A percentile compares a stretch with the other conserved stretches of the same genome.
phyloP scores from a whole-genome alignment of 2,329 filamentous ascomycete genomes.

The Verticillium dahliae region DNA sequence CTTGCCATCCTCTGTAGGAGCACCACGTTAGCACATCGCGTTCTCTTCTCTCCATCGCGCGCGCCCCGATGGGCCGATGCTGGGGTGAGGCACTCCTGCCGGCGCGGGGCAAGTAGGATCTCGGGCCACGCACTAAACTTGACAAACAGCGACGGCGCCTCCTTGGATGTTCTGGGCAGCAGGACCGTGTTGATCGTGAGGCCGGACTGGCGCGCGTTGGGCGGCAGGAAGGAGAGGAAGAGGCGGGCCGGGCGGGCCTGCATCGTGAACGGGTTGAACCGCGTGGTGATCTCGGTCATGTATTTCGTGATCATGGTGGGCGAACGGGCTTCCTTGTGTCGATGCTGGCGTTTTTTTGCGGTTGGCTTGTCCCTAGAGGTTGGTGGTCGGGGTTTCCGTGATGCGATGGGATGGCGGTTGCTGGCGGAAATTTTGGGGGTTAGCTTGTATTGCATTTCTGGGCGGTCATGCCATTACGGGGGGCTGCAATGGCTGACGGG shows the following conservation, averaged over 20 bases:
- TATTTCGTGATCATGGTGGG: constrained; percentile 74
- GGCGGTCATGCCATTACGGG: background rate
- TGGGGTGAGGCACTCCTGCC: too few relatives aligned
- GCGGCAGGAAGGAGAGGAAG: constrained; percentile 79
- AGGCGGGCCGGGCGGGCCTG: constrained; percentile 77
- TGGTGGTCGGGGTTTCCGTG: background rate
- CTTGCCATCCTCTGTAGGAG: constrained; percentile 75
- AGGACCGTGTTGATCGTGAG: constrained; percentile 76
- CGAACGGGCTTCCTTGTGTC: background rate
- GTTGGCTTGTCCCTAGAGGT: background rate
- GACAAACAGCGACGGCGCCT: constrained; percentile 63
- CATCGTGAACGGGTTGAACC: constrained; percentile 87
- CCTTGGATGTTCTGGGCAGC: constrained; percentile 62
- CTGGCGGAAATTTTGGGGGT: constrained; percentile 12
- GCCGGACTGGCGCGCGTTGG: constrained; percentile 63
- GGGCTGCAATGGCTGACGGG: background rate
- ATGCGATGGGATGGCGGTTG: background rate
- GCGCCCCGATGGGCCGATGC: too few relatives aligned
- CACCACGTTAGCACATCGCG: constrained; percentile 13
- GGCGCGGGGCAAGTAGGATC: background rate
- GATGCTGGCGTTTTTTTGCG: background rate
- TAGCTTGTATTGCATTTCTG: constrained; percentile 8
- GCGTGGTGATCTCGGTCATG: constrained; percentile 75
- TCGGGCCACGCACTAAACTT: constrained; percentile 69
- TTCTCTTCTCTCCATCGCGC: too few relatives aligned